Percentiles rank a stretch among this genome's conserved stretches.
Conservation (phyloP, 805 yeast genomes). For the Suhomyces faveliae region DNA sequence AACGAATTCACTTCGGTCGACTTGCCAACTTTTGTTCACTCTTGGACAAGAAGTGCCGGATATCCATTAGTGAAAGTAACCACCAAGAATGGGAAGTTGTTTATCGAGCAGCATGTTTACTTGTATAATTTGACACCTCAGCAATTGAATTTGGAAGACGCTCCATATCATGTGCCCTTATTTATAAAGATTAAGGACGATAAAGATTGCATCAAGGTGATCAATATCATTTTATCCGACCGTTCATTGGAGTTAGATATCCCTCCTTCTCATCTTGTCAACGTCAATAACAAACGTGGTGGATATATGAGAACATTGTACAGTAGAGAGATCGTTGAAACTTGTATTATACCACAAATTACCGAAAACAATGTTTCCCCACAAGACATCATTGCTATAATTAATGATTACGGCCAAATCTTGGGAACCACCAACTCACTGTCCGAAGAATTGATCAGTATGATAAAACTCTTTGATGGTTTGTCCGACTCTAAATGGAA, state of each 20-base stretch:
- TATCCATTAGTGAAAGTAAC: constrained; percentile 50
- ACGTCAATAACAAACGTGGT: constrained; percentile 39
- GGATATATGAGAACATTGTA: constrained; percentile 13
- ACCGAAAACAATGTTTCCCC: constrained; percentile 16
- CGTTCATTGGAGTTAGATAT: constrained; percentile 33
- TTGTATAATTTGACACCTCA: constrained; percentile 23
- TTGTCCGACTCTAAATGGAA: constrained; percentile 22
- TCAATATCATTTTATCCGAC: constrained; percentile 45
- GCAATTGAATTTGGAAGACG: constrained; percentile 46
- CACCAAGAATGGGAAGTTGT: constrained; percentile 21
- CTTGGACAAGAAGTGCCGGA: constrained; percentile 64
- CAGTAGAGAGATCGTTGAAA: constrained; percentile 7
- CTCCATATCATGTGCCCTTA: constrained; percentile 64
- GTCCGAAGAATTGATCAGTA: constrained; percentile 26
- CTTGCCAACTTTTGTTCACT: constrained; percentile 49
- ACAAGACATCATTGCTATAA: constrained; percentile 34
- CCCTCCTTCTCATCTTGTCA: constrained; percentile 31
- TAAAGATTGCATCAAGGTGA: constrained; percentile 28
- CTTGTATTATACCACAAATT: constrained; percentile 10
- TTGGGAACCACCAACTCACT: constrained; percentile 26
- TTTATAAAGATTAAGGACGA: constrained; percentile 32
- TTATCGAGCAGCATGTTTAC: constrained; percentile 39
- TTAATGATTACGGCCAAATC: constrained; percentile 40
- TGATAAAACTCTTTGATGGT: constrained; percentile 29
- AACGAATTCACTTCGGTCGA: constrained; percentile 38